Evolutionary conservation across 2,329 filamentous ascomycete species (phyloP), one percentile per base, ranked within the genome.

Genomic region (Botrytis cinerea): DNA sequence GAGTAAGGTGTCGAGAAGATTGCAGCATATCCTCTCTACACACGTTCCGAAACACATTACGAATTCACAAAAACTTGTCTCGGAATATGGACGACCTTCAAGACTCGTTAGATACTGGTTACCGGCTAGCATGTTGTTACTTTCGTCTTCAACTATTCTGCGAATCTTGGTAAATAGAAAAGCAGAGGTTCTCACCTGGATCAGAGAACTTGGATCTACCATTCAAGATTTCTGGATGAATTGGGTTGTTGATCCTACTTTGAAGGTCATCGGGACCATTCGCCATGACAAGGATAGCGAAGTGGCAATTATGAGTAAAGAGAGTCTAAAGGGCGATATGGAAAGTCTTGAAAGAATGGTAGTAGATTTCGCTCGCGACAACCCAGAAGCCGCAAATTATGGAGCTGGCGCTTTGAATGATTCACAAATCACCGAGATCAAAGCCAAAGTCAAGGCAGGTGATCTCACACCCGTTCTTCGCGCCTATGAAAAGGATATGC

Each of bases 291-390:
- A 93, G 78, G 92, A 91, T 77, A 97, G 94, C 80, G 95, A 98
- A 81, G 95, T 99, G 76, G 96, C 95, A 62, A 93, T 99, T 77
- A 96, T 99, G 92, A 98, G 94, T 83, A 93, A 94, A 74, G 92
- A 95, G 77, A 98, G 94, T 77, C 87, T 99, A 35, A 91, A 92
- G 81, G 94, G 95, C 1, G 96, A 99, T 81, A 90, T 94, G 46
- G 93, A 94, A 71, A 98, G 94, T 80, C 85, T 99, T 46, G 95
- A 99, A 82, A 91, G 96, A 66, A 99, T 99, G 96, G 97, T 99
- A 6, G 92, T 99, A 54, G 96, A 98, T 78, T 99, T 99, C 84
- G 93, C 95, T 7, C 84, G 91, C 16, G 94, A 97, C 78, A 94
- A 94, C 79, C 92, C 93, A 1, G 86, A 89, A 71, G 87, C 90